phyloP scores from a whole-genome alignment of 371 early-diverging fungal species.

The Syncephalastrum racemosum region DNA sequence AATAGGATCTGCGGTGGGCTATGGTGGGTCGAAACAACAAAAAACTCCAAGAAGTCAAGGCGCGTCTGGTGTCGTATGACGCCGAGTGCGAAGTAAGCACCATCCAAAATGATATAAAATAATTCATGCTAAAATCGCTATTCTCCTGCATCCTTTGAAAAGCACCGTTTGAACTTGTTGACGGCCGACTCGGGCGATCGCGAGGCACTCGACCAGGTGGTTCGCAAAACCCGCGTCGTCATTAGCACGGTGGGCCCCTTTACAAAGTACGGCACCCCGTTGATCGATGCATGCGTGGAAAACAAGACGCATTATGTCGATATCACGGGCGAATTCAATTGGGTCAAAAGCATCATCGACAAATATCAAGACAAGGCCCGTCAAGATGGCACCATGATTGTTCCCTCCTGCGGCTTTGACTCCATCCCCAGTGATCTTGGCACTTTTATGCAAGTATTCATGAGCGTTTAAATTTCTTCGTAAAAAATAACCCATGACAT shows the following conservation, averaged over 20 bases:
- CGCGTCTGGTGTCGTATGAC: slow-evolving; percentile 38
- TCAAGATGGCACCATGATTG: slow-evolving; percentile 65
- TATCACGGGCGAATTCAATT: slow-evolving; percentile 82
- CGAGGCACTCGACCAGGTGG: slow-evolving; percentile 56
- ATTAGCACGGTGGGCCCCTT: slow-evolving; percentile 80
- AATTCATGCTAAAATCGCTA: slow-evolving; percentile 9
- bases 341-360: slow-evolving; percentile 68
- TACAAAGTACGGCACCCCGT: slow-evolving; percentile 60
- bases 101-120: slow-evolving; percentile 23
- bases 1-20: slow-evolving; percentile 5
- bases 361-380: slow-evolving; percentile 70
- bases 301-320: slow-evolving; percentile 89
- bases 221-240: slow-evolving; percentile 69
- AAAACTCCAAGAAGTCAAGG: slow-evolving; percentile 58
- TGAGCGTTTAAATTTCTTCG: no score
- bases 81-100: slow-evolving; percentile 2
- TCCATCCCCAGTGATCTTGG: slow-evolving; percentile 85
- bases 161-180: slow-evolving; percentile 42
- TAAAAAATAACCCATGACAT: background rate
- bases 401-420: slow-evolving; percentile 92
- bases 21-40: slow-evolving; percentile 55
- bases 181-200: slow-evolving; percentile 62
- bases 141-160: no score
- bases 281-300: slow-evolving; percentile 83
- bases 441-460: slow-evolving; percentile 43